A percentile compares a stretch with the other conserved stretches of the same genome.
Conservation (phyloP, 768 basidiomycete genomes). For the Agrocybe pediades region DNA sequence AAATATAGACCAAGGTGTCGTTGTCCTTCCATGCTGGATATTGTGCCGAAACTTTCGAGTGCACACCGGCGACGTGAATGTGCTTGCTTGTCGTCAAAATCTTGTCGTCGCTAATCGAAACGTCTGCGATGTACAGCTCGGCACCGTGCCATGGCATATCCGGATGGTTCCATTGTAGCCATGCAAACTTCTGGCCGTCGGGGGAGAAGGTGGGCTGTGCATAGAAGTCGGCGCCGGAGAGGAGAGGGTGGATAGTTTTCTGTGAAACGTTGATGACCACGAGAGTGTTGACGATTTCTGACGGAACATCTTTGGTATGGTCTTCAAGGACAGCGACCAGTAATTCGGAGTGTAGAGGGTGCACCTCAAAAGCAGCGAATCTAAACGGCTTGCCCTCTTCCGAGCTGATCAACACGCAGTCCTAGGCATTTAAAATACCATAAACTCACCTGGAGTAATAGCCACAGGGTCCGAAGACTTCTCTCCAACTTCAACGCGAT, state of each 20-base stretch:
- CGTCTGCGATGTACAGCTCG: constrained; percentile 54
- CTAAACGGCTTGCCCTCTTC: constrained; percentile 52
- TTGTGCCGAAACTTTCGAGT: constrained; percentile 48
- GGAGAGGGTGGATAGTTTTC: constrained; percentile 45
- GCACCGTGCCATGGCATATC: constrained; percentile 68
- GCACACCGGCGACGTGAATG: constrained; percentile 54
- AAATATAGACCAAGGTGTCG: constrained; percentile 60
- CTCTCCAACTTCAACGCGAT: constrained; percentile 35
- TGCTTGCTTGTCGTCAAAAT: constrained; percentile 35
- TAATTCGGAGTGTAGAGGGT: constrained; percentile 55
- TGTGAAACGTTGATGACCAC: constrained; percentile 52
- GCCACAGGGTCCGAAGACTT: constrained; percentile 49
- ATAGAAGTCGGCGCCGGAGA: constrained; percentile 73
- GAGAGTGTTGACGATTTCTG: constrained; percentile 57
- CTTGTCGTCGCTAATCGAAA: constrained; percentile 26
- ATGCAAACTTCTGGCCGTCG: constrained; percentile 57
- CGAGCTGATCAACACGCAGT: background rate
- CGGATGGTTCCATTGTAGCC: constrained; percentile 67
- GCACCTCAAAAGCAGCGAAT: constrained; percentile 63
- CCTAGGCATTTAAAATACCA: constrained; percentile 4
- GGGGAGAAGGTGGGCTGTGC: constrained; percentile 61
- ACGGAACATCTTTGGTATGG: constrained; percentile 56
- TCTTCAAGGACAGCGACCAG: constrained; percentile 71
- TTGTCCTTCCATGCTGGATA: constrained; percentile 65
- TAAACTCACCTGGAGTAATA: constrained; percentile 64